Conservation (phyloP, 2,329 filamentous ascomycete species). For the Xylogone sp. region DNA sequence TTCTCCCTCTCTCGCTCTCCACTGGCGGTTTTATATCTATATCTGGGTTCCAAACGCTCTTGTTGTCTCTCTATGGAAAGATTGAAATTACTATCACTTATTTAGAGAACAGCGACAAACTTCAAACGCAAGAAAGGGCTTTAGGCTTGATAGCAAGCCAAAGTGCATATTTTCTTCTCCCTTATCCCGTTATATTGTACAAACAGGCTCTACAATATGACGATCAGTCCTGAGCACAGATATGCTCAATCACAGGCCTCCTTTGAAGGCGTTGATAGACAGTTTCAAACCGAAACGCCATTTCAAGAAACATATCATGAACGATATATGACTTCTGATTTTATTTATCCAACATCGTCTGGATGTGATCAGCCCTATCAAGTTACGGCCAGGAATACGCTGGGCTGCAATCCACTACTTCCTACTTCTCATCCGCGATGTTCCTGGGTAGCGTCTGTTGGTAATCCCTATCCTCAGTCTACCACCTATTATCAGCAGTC, state of each 20-base stretch:
- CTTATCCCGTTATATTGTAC: neutral
- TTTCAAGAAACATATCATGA: neutral
- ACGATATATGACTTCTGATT: neutral
- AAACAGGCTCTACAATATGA: neutral
- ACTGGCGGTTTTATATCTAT: neutral
- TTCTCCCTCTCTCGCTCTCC: neutral
- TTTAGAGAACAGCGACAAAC: neutral
- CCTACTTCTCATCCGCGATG: neutral
- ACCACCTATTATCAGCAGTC: neutral
- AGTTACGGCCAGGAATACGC: neutral
- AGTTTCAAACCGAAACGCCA: neutral
- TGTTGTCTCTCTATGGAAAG: neutral
- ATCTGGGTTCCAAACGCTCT: neutral
- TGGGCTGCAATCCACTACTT: neutral
- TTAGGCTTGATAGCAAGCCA: neutral
- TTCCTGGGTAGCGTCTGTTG: neutral
- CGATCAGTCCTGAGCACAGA: neutral
- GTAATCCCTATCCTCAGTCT: neutral
- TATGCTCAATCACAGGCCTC: neutral
- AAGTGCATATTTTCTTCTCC: neutral
- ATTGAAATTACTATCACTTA: neutral
- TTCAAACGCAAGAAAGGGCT: neutral
- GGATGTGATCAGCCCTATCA: neutral
- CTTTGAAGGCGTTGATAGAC: neutral
- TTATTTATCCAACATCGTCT: neutral